Base-by-base conservation (phyloP, 306 rosid species). In the Quercus wislizeni region DNA sequence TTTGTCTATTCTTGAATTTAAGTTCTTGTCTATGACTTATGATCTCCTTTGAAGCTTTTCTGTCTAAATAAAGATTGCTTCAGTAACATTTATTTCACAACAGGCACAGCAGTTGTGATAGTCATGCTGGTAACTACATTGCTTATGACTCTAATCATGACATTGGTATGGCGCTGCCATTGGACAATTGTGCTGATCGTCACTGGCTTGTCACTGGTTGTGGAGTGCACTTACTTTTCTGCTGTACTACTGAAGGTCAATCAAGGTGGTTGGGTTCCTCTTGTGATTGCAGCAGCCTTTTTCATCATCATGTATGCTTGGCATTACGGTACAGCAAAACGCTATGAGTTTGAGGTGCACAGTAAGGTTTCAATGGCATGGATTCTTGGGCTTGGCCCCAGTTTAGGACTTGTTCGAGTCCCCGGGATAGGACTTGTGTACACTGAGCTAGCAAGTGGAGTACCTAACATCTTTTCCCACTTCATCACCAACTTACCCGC, bases 241-340 rank as follows among this genome's bases (percentile, higher is more conserved):
- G 89, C 98, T 2, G 97, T 92, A 69, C 88, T 95, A 70, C 89
- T 91, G 86, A 95, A 95, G 88, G 84, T 95, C 49, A 80, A 86
- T 79, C 94, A 95, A 82, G 99, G 99, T 51, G 99, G 97, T 19
- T 95, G 99, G 99, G 98, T 90, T 14, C 99, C 98, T n/a, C 95
- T 93, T 75, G 93, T 62, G 74, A 91, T 95, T 27, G 95, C 99
- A 0, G 91, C 89, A 69, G 89, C 91, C 68, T 92, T 93, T 84
- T 88, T 91, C 62, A 6, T 87, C 75, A 82, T 95, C 30, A 95
- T 95, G 99, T 95, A 78, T 72, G 94, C 87, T 43, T 95, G 99
- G 99, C 97, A 95, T 80, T 95, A 95, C 3, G 96, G 98, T 28
- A 88, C 98, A 0, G 86, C 87, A 81, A 91, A 84, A 73, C 92